A percentile compares a stretch with the other conserved stretches of the same genome.
Conservation (phyloP, 805 yeast species). For the Hemisphaericaspora nanyangensis region DNA sequence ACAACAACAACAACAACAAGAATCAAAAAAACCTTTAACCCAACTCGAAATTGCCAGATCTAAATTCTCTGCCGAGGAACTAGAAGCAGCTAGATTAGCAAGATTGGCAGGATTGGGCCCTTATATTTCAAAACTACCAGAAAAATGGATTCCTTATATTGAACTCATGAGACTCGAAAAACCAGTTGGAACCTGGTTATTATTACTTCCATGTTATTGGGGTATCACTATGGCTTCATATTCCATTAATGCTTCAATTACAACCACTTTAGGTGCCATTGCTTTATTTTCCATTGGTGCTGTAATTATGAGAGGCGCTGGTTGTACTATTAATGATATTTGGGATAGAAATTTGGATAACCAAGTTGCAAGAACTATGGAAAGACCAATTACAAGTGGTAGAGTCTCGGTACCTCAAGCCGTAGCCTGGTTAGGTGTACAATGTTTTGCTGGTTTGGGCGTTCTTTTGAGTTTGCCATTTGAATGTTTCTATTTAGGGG, state of each 20-base stretch:
- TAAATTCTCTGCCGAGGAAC: conserved; percentile 37
- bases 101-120: conserved; percentile 44
- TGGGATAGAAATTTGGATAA: conserved; percentile 79
- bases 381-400: conserved; percentile 91
- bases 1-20: too few species aligned
- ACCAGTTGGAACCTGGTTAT: conserved; percentile 91
- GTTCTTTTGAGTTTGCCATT: conserved; percentile 71
- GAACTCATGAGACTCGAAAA: conserved; percentile 88
- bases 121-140: conserved; percentile 62
- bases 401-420: conserved; percentile 73
- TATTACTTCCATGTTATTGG: conserved; percentile 88
- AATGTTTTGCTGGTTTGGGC: conserved; percentile 68
- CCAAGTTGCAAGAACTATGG: conserved; percentile 82
- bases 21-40: not conserved
- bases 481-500: conserved; percentile 79
- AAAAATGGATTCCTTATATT: conserved; percentile 79
- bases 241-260: conserved; percentile 62
- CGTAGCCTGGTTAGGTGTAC: conserved; percentile 62
- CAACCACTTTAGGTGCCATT: conserved; percentile 57
- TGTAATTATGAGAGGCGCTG: conserved; percentile 93
- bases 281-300: conserved; percentile 81
- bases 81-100: conserved; percentile 48
- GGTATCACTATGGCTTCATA: conserved; percentile 87
- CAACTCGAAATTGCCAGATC: conserved; percentile 6
- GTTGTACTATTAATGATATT: conserved; percentile 92